Conservation (phyloP, 73 alveolate genomes). For the Stentor roeselii region DNA sequence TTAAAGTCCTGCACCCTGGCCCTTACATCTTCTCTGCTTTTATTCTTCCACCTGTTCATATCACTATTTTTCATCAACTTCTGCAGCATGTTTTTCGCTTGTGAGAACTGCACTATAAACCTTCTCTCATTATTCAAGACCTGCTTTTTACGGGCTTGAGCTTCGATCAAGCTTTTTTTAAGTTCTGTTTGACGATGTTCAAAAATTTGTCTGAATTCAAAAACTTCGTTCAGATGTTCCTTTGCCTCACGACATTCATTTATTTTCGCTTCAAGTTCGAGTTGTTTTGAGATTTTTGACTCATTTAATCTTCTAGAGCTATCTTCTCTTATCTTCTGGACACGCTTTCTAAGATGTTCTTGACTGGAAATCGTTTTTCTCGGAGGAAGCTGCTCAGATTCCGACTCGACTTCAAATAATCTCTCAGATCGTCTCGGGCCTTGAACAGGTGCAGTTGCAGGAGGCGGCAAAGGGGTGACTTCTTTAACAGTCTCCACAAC, state of each 20-base stretch:
- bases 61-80: slow-evolving; percentile 19
- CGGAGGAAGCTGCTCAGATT: neutral
- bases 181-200: slow-evolving; percentile 3
- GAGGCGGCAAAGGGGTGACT: neutral
- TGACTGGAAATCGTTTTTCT: neutral
- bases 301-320: slow-evolving; percentile 1
- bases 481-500: neutral
- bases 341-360: neutral
- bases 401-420: neutral
- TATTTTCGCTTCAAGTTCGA: slow-evolving; percentile 9
- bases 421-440: neutral
- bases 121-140: neutral
- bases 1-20: neutral
- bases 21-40: neutral
- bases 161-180: neutral
- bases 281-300: neutral
- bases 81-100: slow-evolving; percentile 24
- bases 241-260: neutral
- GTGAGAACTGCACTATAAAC: neutral
- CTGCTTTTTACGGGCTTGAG: neutral
- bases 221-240: neutral
- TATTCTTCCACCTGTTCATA: slow-evolving; percentile 11
- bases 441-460: neutral
- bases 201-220: neutral
- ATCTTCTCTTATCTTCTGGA: neutral